Base-by-base conservation (phyloP, 345 rosid species). In the Firmiana major region DNA sequence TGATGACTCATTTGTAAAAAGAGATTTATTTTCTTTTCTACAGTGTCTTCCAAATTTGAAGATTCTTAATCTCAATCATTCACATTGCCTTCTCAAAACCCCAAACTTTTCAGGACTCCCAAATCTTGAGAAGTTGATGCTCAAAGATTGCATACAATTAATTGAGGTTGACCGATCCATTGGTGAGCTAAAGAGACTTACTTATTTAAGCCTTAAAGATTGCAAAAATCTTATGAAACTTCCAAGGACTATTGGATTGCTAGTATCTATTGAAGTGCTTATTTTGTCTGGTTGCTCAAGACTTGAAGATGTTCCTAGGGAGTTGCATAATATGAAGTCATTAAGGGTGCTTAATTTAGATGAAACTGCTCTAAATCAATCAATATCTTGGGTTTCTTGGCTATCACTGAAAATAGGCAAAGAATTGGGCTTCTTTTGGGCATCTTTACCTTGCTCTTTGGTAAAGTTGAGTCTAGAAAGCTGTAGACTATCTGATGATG, bases 91-190 rank as follows among this genome's bases (percentile, higher is more conserved):
- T 22, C 63, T 73, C 2, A 75, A 10, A 34, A 80, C 80, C 2
- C 83, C 85, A 10, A 67, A 80, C 43, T 63, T 84, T 48, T 63
- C 63, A 10, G 76, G 68, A n/a, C 71, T 79, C 13, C 76, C 60
- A 31, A 31, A 19, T 48, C 83, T 84, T 12, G 82, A 86, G 79
- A 75, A n/a, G 63, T 40, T 86, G 81, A 70, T 57, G 22, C 78
- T 80, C 13, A 65, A 78, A 74, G 63, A 72, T 7, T 84, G 89
- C 69, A 34, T 9, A 24, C 68, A 49, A 0, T 76, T 86, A 74
- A 45, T 62, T 45, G 34, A 63, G 51, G 40, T 84, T 58, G 79
- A 82, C 28, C 66, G 31, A 21, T 86, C 89, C 45, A 74, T 86
- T 11, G 67, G 55, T 13, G 19, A 68, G 26, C 82, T 83, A 0